Conservation (phyloP, 176 grass and related monocot species). For the Cenchrus purpureus region DNA sequence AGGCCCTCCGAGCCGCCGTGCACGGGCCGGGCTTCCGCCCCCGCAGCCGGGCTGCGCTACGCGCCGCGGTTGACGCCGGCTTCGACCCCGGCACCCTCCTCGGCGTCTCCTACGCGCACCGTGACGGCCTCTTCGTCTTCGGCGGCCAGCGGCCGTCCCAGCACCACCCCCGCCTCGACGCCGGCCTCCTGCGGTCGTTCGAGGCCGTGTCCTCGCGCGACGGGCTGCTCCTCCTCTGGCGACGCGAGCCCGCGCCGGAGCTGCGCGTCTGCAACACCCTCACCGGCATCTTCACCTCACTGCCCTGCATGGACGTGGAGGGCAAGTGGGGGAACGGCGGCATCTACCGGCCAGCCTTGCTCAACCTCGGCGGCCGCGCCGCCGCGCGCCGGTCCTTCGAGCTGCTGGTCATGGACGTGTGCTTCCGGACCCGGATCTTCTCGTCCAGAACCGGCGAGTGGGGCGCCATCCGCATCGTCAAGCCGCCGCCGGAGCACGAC, state of each 20-base stretch:
- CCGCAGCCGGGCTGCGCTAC: background rate
- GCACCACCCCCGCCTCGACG: background rate
- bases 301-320: background rate
- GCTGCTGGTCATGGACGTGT: background rate
- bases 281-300: background rate
- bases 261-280: background rate
- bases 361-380: background rate
- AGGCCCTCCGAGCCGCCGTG: conserved; percentile 20
- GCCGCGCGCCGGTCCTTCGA: background rate
- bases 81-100: background rate
- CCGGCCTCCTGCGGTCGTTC: background rate
- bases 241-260: too few species aligned
- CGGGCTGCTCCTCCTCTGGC: background rate
- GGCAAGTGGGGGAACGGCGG: background rate
- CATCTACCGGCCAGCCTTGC: background rate
- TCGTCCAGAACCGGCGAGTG: background rate
- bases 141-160: background rate
- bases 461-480: background rate
- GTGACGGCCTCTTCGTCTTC: too few species aligned
- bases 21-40: background rate
- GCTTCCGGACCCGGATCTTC: background rate
- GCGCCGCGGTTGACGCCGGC: background rate
- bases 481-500: background rate
- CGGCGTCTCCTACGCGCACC: background rate
- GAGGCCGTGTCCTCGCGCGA: background rate